phyloP scores from a whole-genome alignment of 805 yeast species.

The Saccharomycopsis sp. region DNA sequence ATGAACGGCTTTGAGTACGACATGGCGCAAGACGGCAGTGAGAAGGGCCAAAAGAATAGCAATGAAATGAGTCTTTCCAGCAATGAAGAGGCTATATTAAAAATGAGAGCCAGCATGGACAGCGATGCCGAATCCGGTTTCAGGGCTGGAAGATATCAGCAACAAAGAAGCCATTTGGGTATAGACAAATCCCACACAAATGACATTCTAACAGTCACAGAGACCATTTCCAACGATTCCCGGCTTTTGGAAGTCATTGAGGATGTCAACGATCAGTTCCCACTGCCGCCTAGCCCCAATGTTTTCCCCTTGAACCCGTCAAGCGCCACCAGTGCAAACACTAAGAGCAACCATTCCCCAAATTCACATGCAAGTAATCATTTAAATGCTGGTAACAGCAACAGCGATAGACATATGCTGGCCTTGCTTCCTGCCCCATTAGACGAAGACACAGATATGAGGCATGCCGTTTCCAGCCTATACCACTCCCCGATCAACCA shows the following conservation, averaged over 20 bases:
- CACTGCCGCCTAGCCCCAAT: background rate
- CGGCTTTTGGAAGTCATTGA: background rate
- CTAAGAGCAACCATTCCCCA: too few relatives aligned
- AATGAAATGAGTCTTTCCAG: background rate
- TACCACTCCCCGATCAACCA: background rate
- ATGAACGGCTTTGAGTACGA: constrained; percentile 9
- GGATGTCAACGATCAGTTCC: background rate
- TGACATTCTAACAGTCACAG: background rate
- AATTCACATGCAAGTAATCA: too few relatives aligned
- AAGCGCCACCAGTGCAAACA: background rate
- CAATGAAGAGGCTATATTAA: background rate
- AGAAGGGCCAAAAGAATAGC: background rate
- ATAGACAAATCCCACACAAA: background rate
- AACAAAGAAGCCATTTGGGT: background rate
- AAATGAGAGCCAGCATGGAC: constrained; percentile 2
- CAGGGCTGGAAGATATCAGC: too few relatives aligned
- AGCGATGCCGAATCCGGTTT: too few relatives aligned
- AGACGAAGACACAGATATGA: background rate
- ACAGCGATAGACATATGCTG: background rate
- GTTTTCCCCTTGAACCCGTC: background rate
- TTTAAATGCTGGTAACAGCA: background rate
- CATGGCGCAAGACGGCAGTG: too few relatives aligned
- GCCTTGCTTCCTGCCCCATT: background rate
- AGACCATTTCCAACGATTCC: constrained; percentile 5
- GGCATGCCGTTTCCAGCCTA: background rate